These are phyloP conservation scores for Gnaphalium uliginosum DNA, from an alignment of 129 eudicot species.

Conservation along the genomic window DNA sequence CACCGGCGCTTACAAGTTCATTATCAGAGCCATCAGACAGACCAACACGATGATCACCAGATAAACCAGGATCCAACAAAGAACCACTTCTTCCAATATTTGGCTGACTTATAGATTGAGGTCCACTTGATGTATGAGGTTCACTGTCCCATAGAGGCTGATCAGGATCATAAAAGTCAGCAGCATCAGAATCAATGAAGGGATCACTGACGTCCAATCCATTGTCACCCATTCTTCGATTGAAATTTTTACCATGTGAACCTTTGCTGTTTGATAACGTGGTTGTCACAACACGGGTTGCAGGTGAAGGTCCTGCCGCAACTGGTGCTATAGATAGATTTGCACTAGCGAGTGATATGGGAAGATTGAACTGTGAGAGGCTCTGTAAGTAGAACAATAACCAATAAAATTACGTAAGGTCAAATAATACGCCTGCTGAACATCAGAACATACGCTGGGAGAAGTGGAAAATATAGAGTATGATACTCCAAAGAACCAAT, in stretches of 20 bases:
- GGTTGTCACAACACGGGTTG: conserved; percentile 48
- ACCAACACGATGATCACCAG: conserved; percentile 23
- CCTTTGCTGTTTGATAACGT: conserved; percentile 29
- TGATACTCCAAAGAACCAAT: background rate
- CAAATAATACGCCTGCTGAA: background rate
- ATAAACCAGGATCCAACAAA: conserved; percentile 43
- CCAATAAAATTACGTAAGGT: conserved; percentile 18
- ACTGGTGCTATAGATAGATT: conserved; percentile 58
- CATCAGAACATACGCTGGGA: conserved; percentile 24
- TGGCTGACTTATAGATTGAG: conserved; percentile 40
- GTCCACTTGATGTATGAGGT: conserved; percentile 56
- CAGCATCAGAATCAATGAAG: conserved; percentile 49
- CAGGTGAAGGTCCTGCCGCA: conserved; percentile 58
- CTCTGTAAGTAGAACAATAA: conserved; percentile 55
- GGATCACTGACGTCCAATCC: conserved; percentile 28
- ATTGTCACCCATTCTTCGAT: conserved; percentile 36
- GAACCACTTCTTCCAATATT: conserved; percentile 40
- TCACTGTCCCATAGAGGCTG: conserved; percentile 90
- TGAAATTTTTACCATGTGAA: conserved; percentile 29
- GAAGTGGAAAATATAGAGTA: conserved; percentile 8
- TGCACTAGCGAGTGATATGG: conserved; percentile 73
- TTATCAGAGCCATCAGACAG: conserved; percentile 46
- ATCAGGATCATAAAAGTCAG: conserved; percentile 93
- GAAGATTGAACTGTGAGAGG: conserved; percentile 97
- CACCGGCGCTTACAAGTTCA: conserved; percentile 34